These are phyloP conservation scores for Begonia masoniana DNA, from an alignment of 306 rosid species.

Conservation along the genomic window DNA sequence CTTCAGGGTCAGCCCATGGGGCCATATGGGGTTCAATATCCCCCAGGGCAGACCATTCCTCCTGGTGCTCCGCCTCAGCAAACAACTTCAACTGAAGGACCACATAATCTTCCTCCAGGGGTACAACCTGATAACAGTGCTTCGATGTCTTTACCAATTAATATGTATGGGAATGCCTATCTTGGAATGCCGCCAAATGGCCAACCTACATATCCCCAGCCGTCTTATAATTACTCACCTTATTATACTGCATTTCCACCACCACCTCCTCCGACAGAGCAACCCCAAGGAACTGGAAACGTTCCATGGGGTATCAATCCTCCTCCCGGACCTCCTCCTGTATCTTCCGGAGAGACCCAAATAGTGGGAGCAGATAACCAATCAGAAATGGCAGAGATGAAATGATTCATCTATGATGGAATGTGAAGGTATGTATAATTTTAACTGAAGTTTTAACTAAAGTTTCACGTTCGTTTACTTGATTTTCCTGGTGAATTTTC, in stretches of 20 bases:
- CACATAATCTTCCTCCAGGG: constrained; percentile 82
- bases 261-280: constrained; percentile 46
- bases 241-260: constrained; percentile 77
- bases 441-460: no score
- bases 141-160: constrained; percentile 37
- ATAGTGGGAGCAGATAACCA: constrained; percentile 71
- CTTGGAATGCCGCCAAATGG: constrained; percentile 51
- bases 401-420: constrained; percentile 27
- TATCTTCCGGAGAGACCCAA: constrained; percentile 47
- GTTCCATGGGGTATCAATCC: constrained; percentile 74
- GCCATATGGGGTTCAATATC: constrained; percentile 67
- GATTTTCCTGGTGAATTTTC: no score
- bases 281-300: constrained; percentile 41
- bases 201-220: constrained; percentile 53
- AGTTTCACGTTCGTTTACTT: no score
- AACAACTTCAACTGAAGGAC: constrained; percentile 48
- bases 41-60: constrained; percentile 57
- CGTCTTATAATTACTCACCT: constrained; percentile 67
- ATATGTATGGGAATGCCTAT: constrained; percentile 42
- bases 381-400: constrained; percentile 98
- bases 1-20: constrained; percentile 70
- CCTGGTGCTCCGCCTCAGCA: constrained; percentile 80
- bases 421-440: constrained; percentile 29
- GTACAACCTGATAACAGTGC: constrained; percentile 60
- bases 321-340: constrained; percentile 35